These are phyloP conservation scores for Malania oleifera DNA, from an alignment of 164 flowering plant species.

Conservation along the genomic window DNA sequence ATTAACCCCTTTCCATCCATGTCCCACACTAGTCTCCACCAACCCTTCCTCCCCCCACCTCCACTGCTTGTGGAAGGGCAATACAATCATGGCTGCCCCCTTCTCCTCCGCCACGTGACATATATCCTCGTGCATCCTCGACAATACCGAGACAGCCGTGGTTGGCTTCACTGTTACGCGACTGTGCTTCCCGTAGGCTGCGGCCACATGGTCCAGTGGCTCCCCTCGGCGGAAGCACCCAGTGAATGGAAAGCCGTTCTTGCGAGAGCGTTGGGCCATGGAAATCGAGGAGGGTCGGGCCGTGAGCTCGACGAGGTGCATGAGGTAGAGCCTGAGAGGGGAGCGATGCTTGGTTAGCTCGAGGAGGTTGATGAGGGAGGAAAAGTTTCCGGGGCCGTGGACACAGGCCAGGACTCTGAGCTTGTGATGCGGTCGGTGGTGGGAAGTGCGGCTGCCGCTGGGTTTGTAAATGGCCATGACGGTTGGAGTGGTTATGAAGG, in stretches of 20 bases:
- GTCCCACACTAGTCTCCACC: conserved; percentile 40
- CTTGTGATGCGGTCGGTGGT: conserved; percentile 14
- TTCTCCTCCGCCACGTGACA: conserved; percentile 63
- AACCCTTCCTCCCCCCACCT: conserved; percentile 23
- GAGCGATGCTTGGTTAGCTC: conserved; percentile 38
- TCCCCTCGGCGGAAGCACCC: conserved; percentile 21
- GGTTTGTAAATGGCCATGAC: conserved; percentile 64
- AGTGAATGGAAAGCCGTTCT: conserved; percentile 47
- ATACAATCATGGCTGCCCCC: conserved; percentile 44
- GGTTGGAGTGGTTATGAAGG: conserved; percentile 71
- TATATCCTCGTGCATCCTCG: conserved; percentile 78
- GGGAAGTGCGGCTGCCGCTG: conserved; percentile 12
- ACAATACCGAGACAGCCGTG: conserved; percentile 49
- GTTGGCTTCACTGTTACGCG: conserved; percentile 46
- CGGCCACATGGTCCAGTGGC: conserved; percentile 27
- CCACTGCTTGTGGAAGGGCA: conserved; percentile 68
- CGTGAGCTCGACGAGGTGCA: conserved; percentile 70
- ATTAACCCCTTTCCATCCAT: conserved; percentile 54
- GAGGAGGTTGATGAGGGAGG: conserved; percentile 48
- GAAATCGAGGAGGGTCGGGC: conserved; percentile 66
- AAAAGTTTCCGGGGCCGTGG: conserved; percentile 45
- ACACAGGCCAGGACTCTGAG: conserved; percentile 58
- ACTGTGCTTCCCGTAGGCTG: conserved; percentile 36
- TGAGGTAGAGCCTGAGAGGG: conserved; percentile 39
- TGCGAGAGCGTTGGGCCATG: conserved; percentile 47